Evolutionary conservation across 352 stramenopile genomes (phyloP).

Genomic region (Phytophthora capsici): DNA sequence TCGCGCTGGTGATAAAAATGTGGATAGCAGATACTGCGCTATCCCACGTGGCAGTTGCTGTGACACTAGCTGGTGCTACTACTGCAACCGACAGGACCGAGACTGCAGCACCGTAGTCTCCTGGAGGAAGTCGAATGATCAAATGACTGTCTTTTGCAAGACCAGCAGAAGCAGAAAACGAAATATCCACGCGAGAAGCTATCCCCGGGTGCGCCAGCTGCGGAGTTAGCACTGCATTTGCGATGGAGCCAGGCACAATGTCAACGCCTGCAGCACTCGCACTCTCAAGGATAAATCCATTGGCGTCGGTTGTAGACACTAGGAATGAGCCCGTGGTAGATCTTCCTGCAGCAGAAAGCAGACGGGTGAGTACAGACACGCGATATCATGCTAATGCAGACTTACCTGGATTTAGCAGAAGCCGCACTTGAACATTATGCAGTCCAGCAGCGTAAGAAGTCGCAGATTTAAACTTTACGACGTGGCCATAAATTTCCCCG

Average conservation of each 20-base stretch:
- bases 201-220: conserved; percentile 54
- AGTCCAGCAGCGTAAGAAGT: conserved; percentile 14
- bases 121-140: conserved; percentile 41
- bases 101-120: conserved; percentile 49
- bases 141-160: conserved; percentile 47
- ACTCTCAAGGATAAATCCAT: conserved; percentile 45
- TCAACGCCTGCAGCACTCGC: conserved; percentile 31
- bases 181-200: conserved; percentile 45
- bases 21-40: conserved; percentile 34
- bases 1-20: conserved; percentile 44
- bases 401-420: conserved; percentile 49
- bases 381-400: not conserved
- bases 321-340: conserved; percentile 43
- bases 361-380: conserved; percentile 4
- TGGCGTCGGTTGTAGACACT: conserved; percentile 45
- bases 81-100: conserved; percentile 35
- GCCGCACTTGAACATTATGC: conserved; percentile 30
- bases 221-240: conserved; percentile 37
- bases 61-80: conserved; percentile 18
- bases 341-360: conserved; percentile 30
- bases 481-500: conserved; percentile 16
- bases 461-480: conserved; percentile 16
- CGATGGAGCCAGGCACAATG: conserved; percentile 43
- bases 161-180: conserved; percentile 57
- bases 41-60: conserved; percentile 51